Conservation (phyloP, 176 grass and related monocot genomes). For the Oryza meyeriana region DNA sequence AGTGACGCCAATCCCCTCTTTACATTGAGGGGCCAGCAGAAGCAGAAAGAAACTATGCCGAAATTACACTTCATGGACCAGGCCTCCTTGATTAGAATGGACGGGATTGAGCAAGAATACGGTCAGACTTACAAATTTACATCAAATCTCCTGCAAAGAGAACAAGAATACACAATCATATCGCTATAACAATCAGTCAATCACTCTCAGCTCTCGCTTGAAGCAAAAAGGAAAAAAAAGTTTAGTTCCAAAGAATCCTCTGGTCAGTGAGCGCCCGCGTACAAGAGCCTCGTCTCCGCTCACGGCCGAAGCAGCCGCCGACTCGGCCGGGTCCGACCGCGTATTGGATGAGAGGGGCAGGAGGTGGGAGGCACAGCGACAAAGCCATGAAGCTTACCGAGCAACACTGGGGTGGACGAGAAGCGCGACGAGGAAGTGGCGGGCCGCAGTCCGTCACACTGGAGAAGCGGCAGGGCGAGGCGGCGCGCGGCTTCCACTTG, state of each 20-base stretch:
- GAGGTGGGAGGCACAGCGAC: no score
- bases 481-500: background rate
- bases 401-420: background rate
- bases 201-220: background rate
- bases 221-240: background rate
- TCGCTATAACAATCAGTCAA: background rate
- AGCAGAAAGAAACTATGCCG: background rate
- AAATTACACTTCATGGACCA: slow-evolving; percentile 27
- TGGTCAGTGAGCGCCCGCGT: no score
- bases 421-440: background rate
- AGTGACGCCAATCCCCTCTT: background rate
- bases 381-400: background rate
- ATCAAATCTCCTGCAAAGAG: background rate
- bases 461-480: background rate
- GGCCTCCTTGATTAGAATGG: background rate
- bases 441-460: background rate
- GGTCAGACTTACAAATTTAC: background rate
- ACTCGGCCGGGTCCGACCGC: no score
- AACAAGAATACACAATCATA: background rate
- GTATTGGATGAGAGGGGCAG: no score
- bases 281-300: no score
- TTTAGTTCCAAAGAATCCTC: background rate
- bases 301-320: no score
- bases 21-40: slow-evolving; percentile 14
- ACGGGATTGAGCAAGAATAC: background rate